Percentiles rank a stretch among this genome's conserved stretches.
phyloP scores from a whole-genome alignment of 768 basidiomycete genomes.

The Suillus cothurnatus region DNA sequence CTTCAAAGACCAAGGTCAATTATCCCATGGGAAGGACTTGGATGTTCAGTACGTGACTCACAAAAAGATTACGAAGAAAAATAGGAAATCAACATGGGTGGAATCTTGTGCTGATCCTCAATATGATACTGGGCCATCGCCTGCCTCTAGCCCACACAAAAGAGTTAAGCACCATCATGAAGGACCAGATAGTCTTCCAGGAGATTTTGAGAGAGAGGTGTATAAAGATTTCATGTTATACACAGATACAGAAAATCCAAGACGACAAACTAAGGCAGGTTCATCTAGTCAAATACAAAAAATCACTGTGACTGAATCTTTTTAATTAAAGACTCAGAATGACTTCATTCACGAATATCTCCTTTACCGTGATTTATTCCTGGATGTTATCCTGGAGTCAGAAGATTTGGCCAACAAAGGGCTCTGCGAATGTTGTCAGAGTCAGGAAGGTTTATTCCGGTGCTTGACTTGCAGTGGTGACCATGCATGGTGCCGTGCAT shows the following conservation, averaged over 20 bases:
- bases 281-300: background rate
- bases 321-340: constrained; percentile 9
- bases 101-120: too few relatives aligned
- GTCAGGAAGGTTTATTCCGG: background rate
- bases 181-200: background rate
- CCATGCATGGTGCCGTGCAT: constrained; percentile 1
- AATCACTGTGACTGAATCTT: background rate
- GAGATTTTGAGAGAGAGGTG: background rate
- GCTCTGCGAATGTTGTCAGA: background rate
- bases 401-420: background rate
- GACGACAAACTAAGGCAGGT: constrained; percentile 1
- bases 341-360: constrained; percentile 7
- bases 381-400: constrained; percentile 1
- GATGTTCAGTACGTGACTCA: too few relatives aligned
- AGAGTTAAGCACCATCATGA: too few relatives aligned
- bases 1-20: too few relatives aligned
- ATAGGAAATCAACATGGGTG: too few relatives aligned
- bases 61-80: too few relatives aligned
- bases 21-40: too few relatives aligned
- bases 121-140: too few relatives aligned
- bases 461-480: constrained; percentile 9
- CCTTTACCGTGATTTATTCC: background rate
- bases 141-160: too few relatives aligned
- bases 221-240: background rate
- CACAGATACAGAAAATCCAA: background rate